phyloP scores from a whole-genome alignment of 768 basidiomycete species.

The Boletus vinaceobasis region DNA sequence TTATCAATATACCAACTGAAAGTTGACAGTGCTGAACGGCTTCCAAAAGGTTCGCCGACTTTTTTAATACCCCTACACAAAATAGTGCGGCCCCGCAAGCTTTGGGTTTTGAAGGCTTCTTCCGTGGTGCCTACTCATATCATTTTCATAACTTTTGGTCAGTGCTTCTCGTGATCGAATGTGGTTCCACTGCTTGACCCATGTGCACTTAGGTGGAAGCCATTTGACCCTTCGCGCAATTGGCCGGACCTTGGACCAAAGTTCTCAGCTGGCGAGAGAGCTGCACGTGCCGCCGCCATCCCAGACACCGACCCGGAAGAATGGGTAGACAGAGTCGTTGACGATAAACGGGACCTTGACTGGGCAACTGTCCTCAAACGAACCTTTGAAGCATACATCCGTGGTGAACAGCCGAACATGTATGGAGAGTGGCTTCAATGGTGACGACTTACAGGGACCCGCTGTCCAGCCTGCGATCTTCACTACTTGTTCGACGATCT shows the following conservation, averaged over 20 bases:
- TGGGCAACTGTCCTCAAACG: slow-evolving; percentile 96
- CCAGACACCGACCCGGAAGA: slow-evolving; percentile 33
- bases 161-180: slow-evolving; percentile 18
- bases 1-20: slow-evolving; percentile 4
- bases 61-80: slow-evolving; percentile 76
- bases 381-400: slow-evolving; percentile 89
- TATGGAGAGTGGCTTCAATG: slow-evolving; percentile 80
- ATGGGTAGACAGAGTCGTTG: slow-evolving; percentile 43
- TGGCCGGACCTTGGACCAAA: slow-evolving; percentile 89
- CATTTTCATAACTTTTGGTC: slow-evolving; percentile 96
- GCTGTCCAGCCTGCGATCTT: slow-evolving; percentile 8
- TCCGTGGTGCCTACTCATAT: slow-evolving; percentile 92
- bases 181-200: neutral
- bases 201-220: slow-evolving; percentile 73
- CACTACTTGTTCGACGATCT: slow-evolving; percentile 24
- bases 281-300: slow-evolving; percentile 48
- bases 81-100: slow-evolving; percentile 81
- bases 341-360: slow-evolving; percentile 77
- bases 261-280: slow-evolving; percentile 73
- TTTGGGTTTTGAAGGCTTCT: slow-evolving; percentile 93
- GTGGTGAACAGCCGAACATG: slow-evolving; percentile 92
- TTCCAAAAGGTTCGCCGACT: slow-evolving; percentile 69
- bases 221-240: slow-evolving; percentile 90
- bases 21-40: neutral
- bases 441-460: slow-evolving; percentile 26